Percentiles rank a stretch among this genome's conserved stretches.
phyloP scores from a whole-genome alignment of 176 grass and related monocot species.

The Sorghum bicolor region Sorghum_bicolor_NCBIv3 NC_012873.2:61553501-61554000 shows the following conservation, averaged over 20 bases:
- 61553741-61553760: constrained; percentile 58
- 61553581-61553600: constrained; percentile 48
- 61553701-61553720: not conserved
- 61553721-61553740: constrained; percentile 33
- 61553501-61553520: constrained; percentile 94
- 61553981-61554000: constrained; percentile 2
- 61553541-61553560: constrained; percentile 83
- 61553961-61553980: not conserved
- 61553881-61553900: constrained; percentile 16
- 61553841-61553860: constrained; percentile 43
- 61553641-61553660: constrained; percentile 52
- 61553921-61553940: constrained; percentile 7
- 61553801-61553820: constrained; percentile 39
- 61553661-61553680: constrained; percentile 68
- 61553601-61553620: constrained; percentile 77
- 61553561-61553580: constrained; percentile 41
- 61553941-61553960: constrained; percentile 55
- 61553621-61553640: constrained; percentile 56
- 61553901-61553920: constrained; percentile 24
- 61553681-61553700: constrained; percentile 50
- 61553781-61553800: constrained; percentile 42
- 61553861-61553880: constrained; percentile 9
- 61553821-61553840: not conserved
- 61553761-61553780: constrained; percentile 43
- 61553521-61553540: constrained; percentile 83